These are phyloP conservation scores for Fusarium albidum DNA, from an alignment of 2,329 filamentous ascomycete genomes.

Conservation along the genomic window DNA sequence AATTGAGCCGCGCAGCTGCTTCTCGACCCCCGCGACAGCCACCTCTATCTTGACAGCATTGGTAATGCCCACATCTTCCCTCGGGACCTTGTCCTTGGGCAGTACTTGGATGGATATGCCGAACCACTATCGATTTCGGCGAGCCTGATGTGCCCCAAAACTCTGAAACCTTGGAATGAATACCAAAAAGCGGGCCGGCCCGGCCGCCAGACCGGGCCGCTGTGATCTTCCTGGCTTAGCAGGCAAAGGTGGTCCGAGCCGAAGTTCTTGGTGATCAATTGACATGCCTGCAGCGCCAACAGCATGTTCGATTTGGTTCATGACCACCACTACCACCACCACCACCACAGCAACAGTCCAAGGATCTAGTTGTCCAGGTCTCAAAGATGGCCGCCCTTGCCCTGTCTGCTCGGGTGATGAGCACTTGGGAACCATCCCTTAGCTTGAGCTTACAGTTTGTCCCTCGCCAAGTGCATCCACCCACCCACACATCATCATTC, in stretches of 20 bases:
- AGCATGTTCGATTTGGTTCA: slow-evolving; percentile 17
- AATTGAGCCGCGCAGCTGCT: slow-evolving; percentile 21
- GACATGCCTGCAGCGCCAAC: slow-evolving; percentile 16
- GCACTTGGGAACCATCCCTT: slow-evolving; percentile 26
- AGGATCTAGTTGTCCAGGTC: slow-evolving; percentile 6
- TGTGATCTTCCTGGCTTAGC: slow-evolving; percentile 29
- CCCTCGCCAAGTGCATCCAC: slow-evolving; percentile 30
- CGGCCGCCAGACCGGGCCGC: slow-evolving; percentile 38
- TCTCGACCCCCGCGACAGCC: not conserved
- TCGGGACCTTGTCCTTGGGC: slow-evolving; percentile 2
- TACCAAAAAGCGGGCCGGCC: slow-evolving; percentile 37
- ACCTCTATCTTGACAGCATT: not conserved
- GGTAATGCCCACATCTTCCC: not conserved
- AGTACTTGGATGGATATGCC: slow-evolving; percentile 1
- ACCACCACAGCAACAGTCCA: too few relatives aligned
- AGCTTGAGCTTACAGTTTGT: slow-evolving; percentile 25
- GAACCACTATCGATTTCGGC: slow-evolving; percentile 4
- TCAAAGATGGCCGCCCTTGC: slow-evolving; percentile 26
- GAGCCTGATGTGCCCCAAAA: slow-evolving; percentile 7
- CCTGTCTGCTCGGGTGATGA: slow-evolving; percentile 23
- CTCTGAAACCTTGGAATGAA: slow-evolving; percentile 19
- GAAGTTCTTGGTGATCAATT: slow-evolving; percentile 16
- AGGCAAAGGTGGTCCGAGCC: slow-evolving; percentile 12
- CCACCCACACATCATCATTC: slow-evolving; percentile 29
- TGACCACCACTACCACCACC: slow-evolving; percentile 7